These are phyloP conservation scores for Aspergillus nanangensis DNA, from an alignment of 495 filamentous ascomycete genomes.

Conservation along the genomic window DNA sequence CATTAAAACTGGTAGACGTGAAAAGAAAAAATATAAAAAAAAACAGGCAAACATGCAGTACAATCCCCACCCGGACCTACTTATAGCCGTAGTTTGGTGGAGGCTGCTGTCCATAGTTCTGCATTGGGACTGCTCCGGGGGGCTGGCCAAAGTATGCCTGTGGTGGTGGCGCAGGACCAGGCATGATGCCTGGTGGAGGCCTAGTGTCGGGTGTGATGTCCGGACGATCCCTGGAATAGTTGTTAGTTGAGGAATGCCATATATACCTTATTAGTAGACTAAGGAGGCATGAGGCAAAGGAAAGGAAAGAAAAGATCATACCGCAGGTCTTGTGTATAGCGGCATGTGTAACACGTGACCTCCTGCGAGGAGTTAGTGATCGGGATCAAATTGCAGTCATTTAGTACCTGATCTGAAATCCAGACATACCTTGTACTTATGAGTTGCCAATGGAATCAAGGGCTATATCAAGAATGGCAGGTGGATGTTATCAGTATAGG, in stretches of 20 bases:
- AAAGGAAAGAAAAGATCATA: conserved; percentile 16
- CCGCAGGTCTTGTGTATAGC: conserved; percentile 50
- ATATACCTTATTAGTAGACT: not conserved
- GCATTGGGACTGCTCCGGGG: conserved; percentile 4
- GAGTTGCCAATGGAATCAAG: conserved; percentile 42
- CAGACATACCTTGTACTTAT: conserved; percentile 44
- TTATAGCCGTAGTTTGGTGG: conserved; percentile 21
- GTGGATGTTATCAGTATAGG: not conserved
- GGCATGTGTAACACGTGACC: conserved; percentile 49
- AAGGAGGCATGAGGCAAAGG: not conserved
- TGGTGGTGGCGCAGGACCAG: conserved; percentile 27
- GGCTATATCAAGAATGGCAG: conserved; percentile 25
- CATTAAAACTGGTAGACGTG: conserved; percentile 6
- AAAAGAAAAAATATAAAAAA: not conserved
- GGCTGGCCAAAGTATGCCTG: conserved; percentile 15
- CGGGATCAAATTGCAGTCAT: not conserved
- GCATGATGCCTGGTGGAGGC: conserved; percentile 27
- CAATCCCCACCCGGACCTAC: not conserved
- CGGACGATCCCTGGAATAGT: conserved; percentile 38
- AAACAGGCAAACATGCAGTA: not conserved
- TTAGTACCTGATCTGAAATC: not conserved
- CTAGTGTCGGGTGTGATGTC: conserved; percentile 42
- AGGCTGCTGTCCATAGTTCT: not conserved
- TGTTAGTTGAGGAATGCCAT: conserved; percentile 8
- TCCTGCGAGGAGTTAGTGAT: conserved; percentile 32